A percentile compares a stretch with the other conserved stretches of the same genome.
phyloP scores from a whole-genome alignment of 2,329 filamentous ascomycete species.

The Diaporthe sp. region DNA sequence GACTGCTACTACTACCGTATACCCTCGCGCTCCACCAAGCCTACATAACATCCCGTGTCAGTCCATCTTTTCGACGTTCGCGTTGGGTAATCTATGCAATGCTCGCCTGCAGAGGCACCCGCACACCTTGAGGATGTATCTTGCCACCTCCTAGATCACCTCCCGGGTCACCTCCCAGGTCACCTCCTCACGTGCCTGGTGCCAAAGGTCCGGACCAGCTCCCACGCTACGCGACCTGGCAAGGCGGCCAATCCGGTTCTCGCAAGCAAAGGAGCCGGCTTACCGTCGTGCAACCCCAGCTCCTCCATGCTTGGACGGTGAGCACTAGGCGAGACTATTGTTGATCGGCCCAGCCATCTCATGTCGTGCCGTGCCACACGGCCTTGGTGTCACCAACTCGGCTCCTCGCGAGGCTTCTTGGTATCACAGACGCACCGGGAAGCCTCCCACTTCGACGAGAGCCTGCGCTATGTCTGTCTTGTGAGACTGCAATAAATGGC shows the following conservation, averaged over 20 bases:
- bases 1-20: background rate
- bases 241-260: conserved; percentile 24
- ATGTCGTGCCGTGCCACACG: conserved; percentile 14
- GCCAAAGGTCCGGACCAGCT: background rate
- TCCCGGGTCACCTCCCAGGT: background rate
- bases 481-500: conserved; percentile 13
- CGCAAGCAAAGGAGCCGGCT: background rate
- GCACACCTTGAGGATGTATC: background rate
- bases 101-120: background rate
- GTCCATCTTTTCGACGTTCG: background rate
- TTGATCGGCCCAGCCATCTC: conserved; percentile 28
- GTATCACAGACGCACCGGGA: background rate
- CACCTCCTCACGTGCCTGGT: background rate
- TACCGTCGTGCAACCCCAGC: conserved; percentile 27
- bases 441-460: background rate
- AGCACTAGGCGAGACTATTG: conserved; percentile 29
- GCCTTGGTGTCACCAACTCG: background rate
- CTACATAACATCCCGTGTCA: background rate
- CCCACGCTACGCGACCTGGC: background rate
- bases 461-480: background rate
- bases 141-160: background rate
- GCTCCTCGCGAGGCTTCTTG: conserved; percentile 10
- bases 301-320: conserved; percentile 25
- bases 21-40: background rate
- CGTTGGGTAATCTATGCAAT: background rate